Base-by-base conservation (phyloP, 345 rosid species). In the Cardamine occulta region DNA sequence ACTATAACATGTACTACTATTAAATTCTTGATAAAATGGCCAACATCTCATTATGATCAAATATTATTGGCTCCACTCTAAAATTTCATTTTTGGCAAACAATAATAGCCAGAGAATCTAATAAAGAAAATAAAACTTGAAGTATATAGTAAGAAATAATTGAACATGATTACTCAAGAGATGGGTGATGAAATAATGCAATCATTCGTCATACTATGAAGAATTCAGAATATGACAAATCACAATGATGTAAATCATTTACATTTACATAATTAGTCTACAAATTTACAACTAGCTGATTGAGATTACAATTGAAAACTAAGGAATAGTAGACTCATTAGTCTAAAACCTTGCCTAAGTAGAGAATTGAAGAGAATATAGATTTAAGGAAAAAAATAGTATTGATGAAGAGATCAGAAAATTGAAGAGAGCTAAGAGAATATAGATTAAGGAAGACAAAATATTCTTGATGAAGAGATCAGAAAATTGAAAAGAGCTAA, bases 91-190 rank as follows among this genome's bases (percentile, higher is more conserved):
- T 77, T 39, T 34, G 76, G 80, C 60, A 77, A 77, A 70, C 53
- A 63, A 70, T 77, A 26, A 70, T 70, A 63, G 61, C 54, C 59
- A 54, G 5, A 57, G 72, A 77, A 70, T 63, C 76, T 63, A 56
- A 21, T 26, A 59, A 63, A 63, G 61, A 64, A 70, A 70, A 77
- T 26, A 55, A 23, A 56, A 77, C 66, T 11, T 56, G 60, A 56
- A 64, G 54, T 63, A 34, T 77, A 48, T 77, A 56, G 76, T 77
- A 77, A 70, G 53, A 54, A 63, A 63, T 77, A 45, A 77, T 77
- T 77, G 75, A 63, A 64, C 61, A 77, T 70, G 66, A 77, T 77
- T 77, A 77, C 80, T 14, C 47, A 18, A 45, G 72, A 63, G 72
- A 70, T 63, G 80, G 66, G 72, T 28, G 54, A 35, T 44, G 72